Base-by-base conservation (phyloP, 163 green algal species). In the Scenedesmus sp. region DNA sequence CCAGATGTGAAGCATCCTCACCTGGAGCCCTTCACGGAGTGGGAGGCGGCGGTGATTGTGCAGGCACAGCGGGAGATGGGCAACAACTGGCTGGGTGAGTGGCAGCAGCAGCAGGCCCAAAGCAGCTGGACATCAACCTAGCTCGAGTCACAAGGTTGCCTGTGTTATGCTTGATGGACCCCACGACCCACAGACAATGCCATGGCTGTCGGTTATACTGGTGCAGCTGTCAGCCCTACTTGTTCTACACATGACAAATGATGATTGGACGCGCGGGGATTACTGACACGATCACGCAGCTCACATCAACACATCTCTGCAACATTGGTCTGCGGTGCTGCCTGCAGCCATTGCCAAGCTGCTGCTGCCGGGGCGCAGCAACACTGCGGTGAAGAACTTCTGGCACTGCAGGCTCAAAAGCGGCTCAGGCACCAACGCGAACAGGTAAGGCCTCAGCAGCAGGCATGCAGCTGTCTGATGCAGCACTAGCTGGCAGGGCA, bases 1-100 rank as follows among this genome's bases (percentile, higher is more conserved):
- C 89, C 89, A 20, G 89, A 92, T 72, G 89, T 92, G 40, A 92
- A 92, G 89, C 89, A 92, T 46, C 83, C 89, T 4, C 83, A 89
- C 68, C 42, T 90, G 49, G 83, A 89, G 72, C 89, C 89, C 1
- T 92, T 92, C 43, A 92, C 89, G 6, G 89, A 89, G 51, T 92
- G 89, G 89, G 89, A 92, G 59, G 89, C 89, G 46, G 89, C 89
- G 33, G 56, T 83, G 4, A 92, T 92, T 40, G 89, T 92, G 72
- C 70, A 82, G 18, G 89, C 81, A 37, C 89, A 92, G 83, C 49
- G 51, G 30, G 83, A 90, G 49, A 82, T 90, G 56, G 89, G 81
- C 70, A 92, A 92, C 83, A 90, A 92, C 72, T 92, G 89, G 89
- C 83, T 90, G 40, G 81, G 88, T 92, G 37, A 88, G 88, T 15